Evolutionary conservation across 2,329 filamentous ascomycete species (phyloP), one percentile per base, ranked within the genome.

Genomic region (Chaetomiaceae sp.): DNA sequence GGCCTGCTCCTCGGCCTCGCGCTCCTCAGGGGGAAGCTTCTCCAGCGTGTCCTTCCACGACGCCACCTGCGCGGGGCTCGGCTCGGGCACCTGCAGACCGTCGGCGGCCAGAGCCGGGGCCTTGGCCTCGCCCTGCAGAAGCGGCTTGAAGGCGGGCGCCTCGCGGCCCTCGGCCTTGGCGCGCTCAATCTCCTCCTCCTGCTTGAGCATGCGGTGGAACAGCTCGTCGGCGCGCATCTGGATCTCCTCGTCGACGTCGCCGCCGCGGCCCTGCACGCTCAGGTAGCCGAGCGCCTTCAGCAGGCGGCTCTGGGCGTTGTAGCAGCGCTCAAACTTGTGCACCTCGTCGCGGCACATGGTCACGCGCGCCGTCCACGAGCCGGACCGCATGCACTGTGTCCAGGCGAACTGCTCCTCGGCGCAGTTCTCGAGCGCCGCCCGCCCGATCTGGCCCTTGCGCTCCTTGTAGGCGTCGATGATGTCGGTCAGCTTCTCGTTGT

Each of bases 171-270:
- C 77, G 48, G 76, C 73, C 67, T 83, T 83, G 31, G 86, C 87
- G 61, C 82, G 77, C 57, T 86, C 81, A n/a, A 87, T 82, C 56
- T 78, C 79, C 17, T 74, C 75, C 69, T 99, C 92, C 65, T 95
- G 89, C 55, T 82, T 78, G 33, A 95, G 69, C 84, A 97, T 89
- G 60, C 86, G 82, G 63, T 92, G 87, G 69, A 90, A 99, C 35
- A 99, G 76, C 56, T 81, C 82, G 71, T 99, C 93, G 53, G 92
- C 92, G 67, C 96, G 91, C 85, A 97, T 89, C 70, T 97, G 93
- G 55, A 99, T 89, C 60, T 86, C 81, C 66, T 96, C 91, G 61
- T 96, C 87, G 45, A 87, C 78, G 25, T 83, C 77, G 0, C 77
- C 71, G 8, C 84, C 73, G 19, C 83, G 79, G 39, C 86, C 79